Base-by-base conservation (phyloP, 148 eudicot genomes). In the Rhododendron molle region DNA sequence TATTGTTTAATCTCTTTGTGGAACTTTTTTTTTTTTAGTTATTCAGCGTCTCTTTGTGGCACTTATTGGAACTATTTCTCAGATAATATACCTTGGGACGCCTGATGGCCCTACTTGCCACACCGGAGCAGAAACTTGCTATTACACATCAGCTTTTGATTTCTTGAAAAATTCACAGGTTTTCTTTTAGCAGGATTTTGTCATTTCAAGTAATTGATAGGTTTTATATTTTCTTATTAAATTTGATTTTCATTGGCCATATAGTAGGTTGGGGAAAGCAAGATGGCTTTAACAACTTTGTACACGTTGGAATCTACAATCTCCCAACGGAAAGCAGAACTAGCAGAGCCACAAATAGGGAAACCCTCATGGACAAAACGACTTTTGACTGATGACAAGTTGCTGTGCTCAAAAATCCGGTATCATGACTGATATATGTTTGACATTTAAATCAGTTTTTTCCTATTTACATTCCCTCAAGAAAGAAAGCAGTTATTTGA, bases 91-190 rank as follows among this genome's bases (percentile, higher is more conserved):
- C 90, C 89, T 95, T 67, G 99, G 98, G 83, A 93, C 90, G 91
- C 98, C 99, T 74, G 98, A 97, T 89, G 99, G 98, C 26, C 98
- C 98, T 47, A 92, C 94, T 52, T 97, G 98, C 89, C 98, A 97
- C 86, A 97, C 98, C 0, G 99, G 99, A 49, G 90, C 96, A n/a
- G 98, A 95, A 87, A 95, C 99, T 18, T 97, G 99, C 89, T 97
- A 95, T 89, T 97, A 88, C 83, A 91, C 98, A 32, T 92, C 99
- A n/a, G 90, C 92, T 83, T 87, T 89, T 87, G 89, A 92, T 49
- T 56, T 83, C 69, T 47, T 90, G 76, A 89, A 91, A 52, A 74
- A 90, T 76, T 74, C 90, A 81, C 82, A 94, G 94, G 99, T 96
- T 46, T 40, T 50, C 18, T 50, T 52, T 8, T 7, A 79, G 60